phyloP scores from a whole-genome alignment of 140 eudicot genomes.

The Bidens hawaiensis region DNA sequence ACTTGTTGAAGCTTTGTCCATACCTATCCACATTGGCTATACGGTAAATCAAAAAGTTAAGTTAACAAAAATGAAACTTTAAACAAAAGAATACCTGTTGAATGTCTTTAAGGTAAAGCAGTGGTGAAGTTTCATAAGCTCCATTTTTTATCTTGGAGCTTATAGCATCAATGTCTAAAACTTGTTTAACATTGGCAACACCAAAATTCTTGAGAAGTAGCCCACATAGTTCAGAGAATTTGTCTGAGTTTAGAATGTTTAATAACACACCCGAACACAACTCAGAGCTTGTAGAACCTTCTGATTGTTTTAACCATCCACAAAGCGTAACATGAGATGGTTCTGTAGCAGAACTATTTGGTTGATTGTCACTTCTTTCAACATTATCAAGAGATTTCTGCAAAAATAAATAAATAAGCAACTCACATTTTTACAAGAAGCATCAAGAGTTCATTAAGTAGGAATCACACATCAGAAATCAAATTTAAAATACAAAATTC shows the following conservation, averaged over 20 bases:
- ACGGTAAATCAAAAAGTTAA: neutral
- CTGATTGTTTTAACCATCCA: constrained; percentile 36
- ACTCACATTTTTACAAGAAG: neutral
- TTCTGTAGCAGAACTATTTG: constrained; percentile 25
- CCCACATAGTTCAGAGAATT: constrained; percentile 57
- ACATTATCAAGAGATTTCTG: constrained; percentile 48
- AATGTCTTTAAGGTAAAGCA: constrained; percentile 59
- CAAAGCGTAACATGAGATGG: constrained; percentile 18
- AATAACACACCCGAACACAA: constrained; percentile 39
- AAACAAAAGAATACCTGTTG: constrained; percentile 56
- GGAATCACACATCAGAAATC: neutral
- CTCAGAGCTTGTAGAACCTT: constrained; percentile 36
- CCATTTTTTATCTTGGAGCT: constrained; percentile 61
- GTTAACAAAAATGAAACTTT: neutral
- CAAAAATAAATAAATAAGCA: neutral
- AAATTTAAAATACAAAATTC: neutral
- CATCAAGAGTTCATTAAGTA: neutral
- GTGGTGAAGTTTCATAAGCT: constrained; percentile 64
- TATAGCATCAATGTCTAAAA: constrained; percentile 49
- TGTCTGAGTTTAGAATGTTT: constrained; percentile 55
- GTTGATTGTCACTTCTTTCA: constrained; percentile 33
- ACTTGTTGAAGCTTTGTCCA: constrained; percentile 74
- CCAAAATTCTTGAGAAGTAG: constrained; percentile 59
- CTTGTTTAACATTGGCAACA: constrained; percentile 42
- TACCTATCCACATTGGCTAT: constrained; percentile 37